phyloP scores from a whole-genome alignment of 306 rosid species.

The Prunus padus region DNA sequence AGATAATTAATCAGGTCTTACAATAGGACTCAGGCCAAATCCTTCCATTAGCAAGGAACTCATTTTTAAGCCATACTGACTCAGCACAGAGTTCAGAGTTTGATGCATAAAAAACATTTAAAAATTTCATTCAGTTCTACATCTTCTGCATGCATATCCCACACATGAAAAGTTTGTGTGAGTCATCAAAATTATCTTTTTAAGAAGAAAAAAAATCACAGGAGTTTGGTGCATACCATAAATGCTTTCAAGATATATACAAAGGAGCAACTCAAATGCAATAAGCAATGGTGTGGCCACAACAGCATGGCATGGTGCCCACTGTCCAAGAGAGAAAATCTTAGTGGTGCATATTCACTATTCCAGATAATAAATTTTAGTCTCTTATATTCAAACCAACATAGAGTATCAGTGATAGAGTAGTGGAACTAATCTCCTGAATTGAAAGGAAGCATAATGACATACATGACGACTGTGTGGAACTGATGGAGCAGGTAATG shows the following conservation, averaged over 20 bases:
- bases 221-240: slow-evolving; percentile 50
- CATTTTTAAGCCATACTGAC: neutral
- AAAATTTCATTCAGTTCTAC: neutral
- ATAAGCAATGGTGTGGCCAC: slow-evolving; percentile 88
- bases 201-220: neutral
- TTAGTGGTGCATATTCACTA: neutral
- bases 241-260: slow-evolving; percentile 90
- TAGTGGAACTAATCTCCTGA: slow-evolving; percentile 11
- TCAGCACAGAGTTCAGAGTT: neutral
- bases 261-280: slow-evolving; percentile 95
- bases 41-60: neutral
- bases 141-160: neutral
- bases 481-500: slow-evolving; percentile 94
- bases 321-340: slow-evolving; percentile 64
- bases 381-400: neutral
- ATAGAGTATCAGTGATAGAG: neutral
- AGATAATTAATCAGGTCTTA: slow-evolving; percentile 27
- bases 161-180: slow-evolving; percentile 5
- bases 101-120: neutral
- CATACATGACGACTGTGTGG: slow-evolving; percentile 93
- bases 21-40: neutral
- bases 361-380: neutral
- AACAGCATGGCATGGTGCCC: slow-evolving; percentile 99
- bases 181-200: neutral
- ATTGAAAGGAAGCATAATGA: slow-evolving; percentile 21